A percentile compares a stretch with the other conserved stretches of the same genome.
Evolutionary conservation across 805 yeast genomes (phyloP).

Genomic region (Blastobotrys muscicola): DNA sequence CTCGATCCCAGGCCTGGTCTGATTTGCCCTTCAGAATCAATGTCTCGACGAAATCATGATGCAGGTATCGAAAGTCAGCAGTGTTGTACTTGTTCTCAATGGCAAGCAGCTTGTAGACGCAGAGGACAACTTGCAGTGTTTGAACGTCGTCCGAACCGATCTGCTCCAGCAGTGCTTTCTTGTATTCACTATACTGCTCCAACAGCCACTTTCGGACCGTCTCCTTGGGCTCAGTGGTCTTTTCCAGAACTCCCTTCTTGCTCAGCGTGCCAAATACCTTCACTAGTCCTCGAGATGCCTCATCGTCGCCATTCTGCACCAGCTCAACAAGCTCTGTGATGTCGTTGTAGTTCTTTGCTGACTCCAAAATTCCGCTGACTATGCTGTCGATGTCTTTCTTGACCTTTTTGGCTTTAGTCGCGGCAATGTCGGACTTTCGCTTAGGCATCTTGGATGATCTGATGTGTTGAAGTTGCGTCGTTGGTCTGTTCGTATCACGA

Average conservation of each 20-base stretch:
- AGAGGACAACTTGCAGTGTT: conserved; percentile 7
- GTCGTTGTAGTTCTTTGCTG: conserved; percentile 47
- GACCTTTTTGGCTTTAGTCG: background rate
- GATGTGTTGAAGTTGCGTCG: no score
- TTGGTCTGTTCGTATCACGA: no score
- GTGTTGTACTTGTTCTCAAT: conserved; percentile 43
- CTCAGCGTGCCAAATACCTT: conserved; percentile 42
- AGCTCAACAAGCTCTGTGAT: conserved; percentile 39
- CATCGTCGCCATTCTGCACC: conserved; percentile 18
- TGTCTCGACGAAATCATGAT: conserved; percentile 30
- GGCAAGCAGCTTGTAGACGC: conserved; percentile 36
- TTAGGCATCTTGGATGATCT: background rate
- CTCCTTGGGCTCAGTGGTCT: conserved; percentile 36
- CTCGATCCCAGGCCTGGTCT: conserved; percentile 36
- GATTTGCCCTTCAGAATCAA: conserved; percentile 29
- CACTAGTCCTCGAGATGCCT: conserved; percentile 30
- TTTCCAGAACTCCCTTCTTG: conserved; percentile 32
- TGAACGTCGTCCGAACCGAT: conserved; percentile 24
- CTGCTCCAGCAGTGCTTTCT: conserved; percentile 34
- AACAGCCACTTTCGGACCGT: conserved; percentile 55
- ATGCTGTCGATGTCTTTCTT: background rate
- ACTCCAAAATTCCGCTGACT: conserved; percentile 26
- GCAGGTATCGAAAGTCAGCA: conserved; percentile 36
- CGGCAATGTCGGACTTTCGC: background rate
- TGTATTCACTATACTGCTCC: conserved; percentile 47